Percentiles rank a stretch among this genome's conserved stretches.
Conservation (phyloP, 1,139 yeast genomes). For the Zygosaccharomyces pseudobailii region DNA sequence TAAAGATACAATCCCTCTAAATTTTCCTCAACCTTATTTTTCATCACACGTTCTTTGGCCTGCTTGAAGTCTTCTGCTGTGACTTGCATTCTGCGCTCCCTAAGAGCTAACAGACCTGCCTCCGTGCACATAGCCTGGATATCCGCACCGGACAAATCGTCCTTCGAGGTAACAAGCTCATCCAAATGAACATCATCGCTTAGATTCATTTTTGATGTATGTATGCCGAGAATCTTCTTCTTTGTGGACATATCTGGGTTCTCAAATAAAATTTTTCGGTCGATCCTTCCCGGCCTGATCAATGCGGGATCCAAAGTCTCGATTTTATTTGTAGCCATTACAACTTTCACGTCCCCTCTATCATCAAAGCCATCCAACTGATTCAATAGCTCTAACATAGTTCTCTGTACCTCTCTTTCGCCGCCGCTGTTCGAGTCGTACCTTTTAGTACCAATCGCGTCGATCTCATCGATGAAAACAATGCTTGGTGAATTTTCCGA, state of each 20-base stretch:
- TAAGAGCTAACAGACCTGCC: conserved; percentile 90
- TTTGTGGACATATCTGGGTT: conserved; percentile 92
- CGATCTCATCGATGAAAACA: conserved; percentile 97
- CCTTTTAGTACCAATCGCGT: conserved; percentile 97
- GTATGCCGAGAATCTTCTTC: conserved; percentile 88
- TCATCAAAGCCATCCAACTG: conserved; percentile 98
- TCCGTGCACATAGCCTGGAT: conserved; percentile 98
- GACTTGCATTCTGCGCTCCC: conserved; percentile 98
- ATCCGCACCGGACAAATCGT: conserved; percentile 96
- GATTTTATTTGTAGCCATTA: conserved; percentile 97
- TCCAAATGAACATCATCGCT: conserved; percentile 86
- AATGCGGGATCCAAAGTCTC: conserved; percentile 96
- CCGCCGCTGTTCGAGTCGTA: conserved; percentile 96
- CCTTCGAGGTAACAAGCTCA: conserved; percentile 85
- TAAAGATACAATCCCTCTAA: conserved; percentile 83
- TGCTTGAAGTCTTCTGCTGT: conserved; percentile 90
- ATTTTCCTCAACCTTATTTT: conserved; percentile 95
- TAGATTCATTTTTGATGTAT: conserved; percentile 91
- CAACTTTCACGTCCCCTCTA: conserved; percentile 96
- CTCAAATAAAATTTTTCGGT: conserved; percentile 92
- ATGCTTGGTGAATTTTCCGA: conserved; percentile 97
- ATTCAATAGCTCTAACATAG: conserved; percentile 94
- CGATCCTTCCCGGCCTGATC: conserved; percentile 98
- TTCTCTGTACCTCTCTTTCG: conserved; percentile 96
- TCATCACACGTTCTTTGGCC: conserved; percentile 95